Percentiles rank a stretch among this genome's conserved stretches.
Evolutionary conservation across 2,329 filamentous ascomycete species (phyloP).

Genomic region (Aspergillus pseudoviridinutans): DNA sequence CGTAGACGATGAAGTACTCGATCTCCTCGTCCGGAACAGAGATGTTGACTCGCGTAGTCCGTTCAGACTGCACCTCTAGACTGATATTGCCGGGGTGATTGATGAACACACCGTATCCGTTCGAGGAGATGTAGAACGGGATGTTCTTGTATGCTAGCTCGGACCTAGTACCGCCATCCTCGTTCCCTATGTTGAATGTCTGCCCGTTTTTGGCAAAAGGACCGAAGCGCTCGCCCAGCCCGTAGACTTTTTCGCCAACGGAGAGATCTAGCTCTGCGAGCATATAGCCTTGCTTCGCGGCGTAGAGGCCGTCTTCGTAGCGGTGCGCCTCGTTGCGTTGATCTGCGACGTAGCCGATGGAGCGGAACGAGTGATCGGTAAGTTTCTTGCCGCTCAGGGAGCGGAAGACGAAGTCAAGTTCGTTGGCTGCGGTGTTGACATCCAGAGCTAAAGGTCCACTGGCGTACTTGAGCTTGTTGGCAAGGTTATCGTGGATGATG

Average conservation of each 20-base stretch:
- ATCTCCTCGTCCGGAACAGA: conserved; percentile 65
- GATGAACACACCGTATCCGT: conserved; percentile 74
- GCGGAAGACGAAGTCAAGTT: conserved; percentile 30
- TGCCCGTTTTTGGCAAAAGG: conserved; percentile 74
- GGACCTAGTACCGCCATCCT: conserved; percentile 46
- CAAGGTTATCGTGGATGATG: conserved; percentile 25
- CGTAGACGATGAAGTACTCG: conserved; percentile 72
- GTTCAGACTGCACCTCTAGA: conserved; percentile 69
- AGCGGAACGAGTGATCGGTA: conserved; percentile 37
- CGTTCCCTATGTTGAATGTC: conserved; percentile 59
- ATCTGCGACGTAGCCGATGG: conserved; percentile 37
- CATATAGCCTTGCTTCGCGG: conserved; percentile 37
- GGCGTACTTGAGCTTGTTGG: conserved; percentile 25
- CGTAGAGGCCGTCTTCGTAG: conserved; percentile 33
- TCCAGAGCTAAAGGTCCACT: conserved; percentile 31
- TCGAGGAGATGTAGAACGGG: conserved; percentile 46
- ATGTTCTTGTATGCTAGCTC: conserved; percentile 41
- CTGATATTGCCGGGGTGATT: conserved; percentile 67
- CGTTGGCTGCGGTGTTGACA: conserved; percentile 33
- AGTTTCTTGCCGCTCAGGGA: conserved; percentile 24
- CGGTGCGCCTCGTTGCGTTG: conserved; percentile 29
- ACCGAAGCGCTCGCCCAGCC: conserved; percentile 72
- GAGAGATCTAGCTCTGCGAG: conserved; percentile 35
- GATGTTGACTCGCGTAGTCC: conserved; percentile 67
- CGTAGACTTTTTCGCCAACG: conserved; percentile 64